These are phyloP conservation scores for Populus hybrid DNA, from an alignment of 441 rosid genomes.

Conservation along the genomic window DNA sequence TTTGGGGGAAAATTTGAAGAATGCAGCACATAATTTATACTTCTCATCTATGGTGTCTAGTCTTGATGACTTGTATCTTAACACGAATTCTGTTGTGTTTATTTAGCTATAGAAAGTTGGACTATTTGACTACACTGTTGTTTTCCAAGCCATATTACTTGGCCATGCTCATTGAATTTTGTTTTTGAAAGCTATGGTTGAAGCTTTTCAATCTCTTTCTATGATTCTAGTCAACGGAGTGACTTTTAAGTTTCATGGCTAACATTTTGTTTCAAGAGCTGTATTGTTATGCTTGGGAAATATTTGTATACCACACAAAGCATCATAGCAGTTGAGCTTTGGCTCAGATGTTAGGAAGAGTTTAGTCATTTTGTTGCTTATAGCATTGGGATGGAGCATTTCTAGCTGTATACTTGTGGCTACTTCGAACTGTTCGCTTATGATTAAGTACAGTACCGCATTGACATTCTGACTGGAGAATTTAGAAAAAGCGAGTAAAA, in stretches of 20 bases:
- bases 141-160: background rate
- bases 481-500: background rate
- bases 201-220: background rate
- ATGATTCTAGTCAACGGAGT: background rate
- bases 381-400: background rate
- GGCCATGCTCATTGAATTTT: background rate
- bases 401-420: background rate
- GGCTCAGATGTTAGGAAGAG: background rate
- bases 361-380: background rate
- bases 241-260: background rate
- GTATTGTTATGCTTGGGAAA: background rate
- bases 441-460: background rate
- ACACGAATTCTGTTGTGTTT: background rate
- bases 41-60: background rate
- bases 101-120: background rate
- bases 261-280: background rate
- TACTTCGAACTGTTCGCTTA: background rate
- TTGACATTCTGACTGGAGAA: background rate
- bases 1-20: background rate
- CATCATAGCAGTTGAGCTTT: conserved; percentile 1
- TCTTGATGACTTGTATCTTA: background rate
- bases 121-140: background rate
- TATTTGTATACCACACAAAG: background rate
- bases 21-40: background rate
- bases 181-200: background rate